These are phyloP conservation scores for Tilletiopsis washingtonensis DNA, from an alignment of 1,284 basidiomycete genomes.

Conservation along the genomic window DNA sequence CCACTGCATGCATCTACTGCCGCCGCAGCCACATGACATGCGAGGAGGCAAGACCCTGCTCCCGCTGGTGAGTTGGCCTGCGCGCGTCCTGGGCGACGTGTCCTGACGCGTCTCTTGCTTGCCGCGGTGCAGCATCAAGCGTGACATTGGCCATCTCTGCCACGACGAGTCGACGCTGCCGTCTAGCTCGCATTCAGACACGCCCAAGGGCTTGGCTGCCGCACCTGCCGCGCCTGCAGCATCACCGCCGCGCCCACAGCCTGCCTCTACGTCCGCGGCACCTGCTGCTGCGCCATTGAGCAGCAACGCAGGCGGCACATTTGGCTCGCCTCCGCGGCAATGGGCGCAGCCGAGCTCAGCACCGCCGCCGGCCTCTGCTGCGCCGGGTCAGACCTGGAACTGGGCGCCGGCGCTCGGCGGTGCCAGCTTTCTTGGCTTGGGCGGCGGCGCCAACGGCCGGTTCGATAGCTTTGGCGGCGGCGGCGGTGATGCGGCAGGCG, in stretches of 20 bases:
- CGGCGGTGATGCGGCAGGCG: slow-evolving; percentile 35
- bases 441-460: slow-evolving; percentile 13
- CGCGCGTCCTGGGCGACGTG: background rate
- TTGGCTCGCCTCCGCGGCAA: background rate
- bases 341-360: too few relatives aligned
- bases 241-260: background rate
- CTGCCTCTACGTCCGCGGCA: background rate
- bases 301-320: background rate
- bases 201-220: background rate
- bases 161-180: slow-evolving; percentile 28
- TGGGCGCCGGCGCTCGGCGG: slow-evolving; percentile 21
- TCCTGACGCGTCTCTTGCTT: background rate
- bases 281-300: background rate
- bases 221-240: background rate
- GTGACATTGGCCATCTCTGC: slow-evolving; percentile 51
- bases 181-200: background rate
- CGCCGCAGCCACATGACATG: slow-evolving; percentile 68
- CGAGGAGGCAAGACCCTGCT: slow-evolving; percentile 48
- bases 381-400: background rate
- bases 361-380: background rate
- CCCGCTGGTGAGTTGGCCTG: slow-evolving; percentile 35
- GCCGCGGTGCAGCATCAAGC: slow-evolving; percentile 46
- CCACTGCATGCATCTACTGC: slow-evolving; percentile 77
- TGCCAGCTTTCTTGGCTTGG: slow-evolving; percentile 40
- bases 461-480: slow-evolving; percentile 11